These are phyloP conservation scores for Tilletia horrida DNA, from an alignment of 1,284 basidiomycete genomes.

Conservation along the genomic window DNA sequence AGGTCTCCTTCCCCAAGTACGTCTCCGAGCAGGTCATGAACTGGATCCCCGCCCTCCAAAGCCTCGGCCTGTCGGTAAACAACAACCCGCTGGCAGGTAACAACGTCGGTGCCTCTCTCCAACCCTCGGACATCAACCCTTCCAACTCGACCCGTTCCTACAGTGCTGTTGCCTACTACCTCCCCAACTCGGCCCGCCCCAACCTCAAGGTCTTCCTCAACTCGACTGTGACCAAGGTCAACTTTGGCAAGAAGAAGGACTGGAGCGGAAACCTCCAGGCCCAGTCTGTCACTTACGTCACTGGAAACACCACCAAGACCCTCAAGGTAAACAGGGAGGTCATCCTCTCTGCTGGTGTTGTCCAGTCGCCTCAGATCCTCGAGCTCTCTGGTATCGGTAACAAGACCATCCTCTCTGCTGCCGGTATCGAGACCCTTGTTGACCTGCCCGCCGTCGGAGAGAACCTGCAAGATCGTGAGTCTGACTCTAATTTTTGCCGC, in stretches of 20 bases:
- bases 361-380: slow-evolving; percentile 57
- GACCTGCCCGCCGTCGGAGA: slow-evolving; percentile 55
- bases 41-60: slow-evolving; percentile 34
- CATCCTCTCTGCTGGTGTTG: slow-evolving; percentile 45
- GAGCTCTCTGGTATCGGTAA: slow-evolving; percentile 61
- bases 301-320: slow-evolving; percentile 32
- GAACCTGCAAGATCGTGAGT: slow-evolving; percentile 58
- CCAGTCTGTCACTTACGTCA: slow-evolving; percentile 34
- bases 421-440: slow-evolving; percentile 51
- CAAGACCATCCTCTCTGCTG: slow-evolving; percentile 52
- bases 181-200: slow-evolving; percentile 36
- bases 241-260: slow-evolving; percentile 28
- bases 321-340: slow-evolving; percentile 41
- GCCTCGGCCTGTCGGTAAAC: slow-evolving; percentile 38
- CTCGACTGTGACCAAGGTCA: slow-evolving; percentile 41
- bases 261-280: slow-evolving; percentile 26
- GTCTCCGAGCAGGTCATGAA: slow-evolving; percentile 39
- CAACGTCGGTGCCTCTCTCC: slow-evolving; percentile 45
- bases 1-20: slow-evolving; percentile 47
- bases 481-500: slow-evolving; percentile 19
- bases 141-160: slow-evolving; percentile 47
- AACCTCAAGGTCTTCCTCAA: slow-evolving; percentile 43
- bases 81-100: slow-evolving; percentile 40
- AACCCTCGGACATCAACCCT: slow-evolving; percentile 47
- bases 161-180: slow-evolving; percentile 46